A percentile compares a stretch with the other conserved stretches of the same genome.
Conservation (phyloP, 2,329 filamentous ascomycete species). For the Cordyceps tenuipes region DNA sequence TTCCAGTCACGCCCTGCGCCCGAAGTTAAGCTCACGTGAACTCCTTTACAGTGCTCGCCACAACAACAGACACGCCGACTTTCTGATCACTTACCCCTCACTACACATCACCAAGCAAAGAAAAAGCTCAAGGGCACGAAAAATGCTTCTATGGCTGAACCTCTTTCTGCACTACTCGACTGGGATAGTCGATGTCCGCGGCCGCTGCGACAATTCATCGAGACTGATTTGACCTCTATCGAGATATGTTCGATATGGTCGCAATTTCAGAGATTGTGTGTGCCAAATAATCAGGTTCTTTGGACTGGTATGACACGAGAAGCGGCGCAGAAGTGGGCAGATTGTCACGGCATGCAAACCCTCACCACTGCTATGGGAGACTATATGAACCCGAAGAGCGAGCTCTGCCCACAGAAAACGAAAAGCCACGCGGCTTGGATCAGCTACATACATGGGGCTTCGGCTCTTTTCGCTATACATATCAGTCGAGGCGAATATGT, state of each 20-base stretch:
- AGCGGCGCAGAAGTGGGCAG: constrained; percentile 15
- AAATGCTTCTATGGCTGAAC: too few species aligned
- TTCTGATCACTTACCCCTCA: too few species aligned
- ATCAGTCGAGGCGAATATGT: constrained; percentile 12
- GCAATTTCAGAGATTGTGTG: neutral
- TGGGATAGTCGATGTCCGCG: too few species aligned
- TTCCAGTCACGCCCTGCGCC: too few species aligned
- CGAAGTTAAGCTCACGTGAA: too few species aligned
- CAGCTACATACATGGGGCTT: constrained; percentile 17
- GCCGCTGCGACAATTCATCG: neutral
- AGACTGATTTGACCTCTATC: neutral
- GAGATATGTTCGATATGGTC: neutral
- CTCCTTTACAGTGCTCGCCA: too few species aligned
- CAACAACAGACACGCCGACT: too few species aligned
- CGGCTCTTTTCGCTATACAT: constrained; percentile 15
- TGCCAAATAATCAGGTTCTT: constrained; percentile 10
- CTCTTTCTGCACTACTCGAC: too few species aligned
- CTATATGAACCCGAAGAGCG: constrained; percentile 6
- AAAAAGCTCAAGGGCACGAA: too few species aligned
- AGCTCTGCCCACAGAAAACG: neutral
- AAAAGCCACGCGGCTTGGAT: neutral
- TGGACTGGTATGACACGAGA: constrained; percentile 16
- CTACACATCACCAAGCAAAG: too few species aligned
- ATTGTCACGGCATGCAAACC: constrained; percentile 13
- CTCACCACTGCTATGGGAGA: constrained; percentile 16